phyloP scores from a whole-genome alignment of 441 rosid genomes.

The Corymbia calophylla region DNA sequence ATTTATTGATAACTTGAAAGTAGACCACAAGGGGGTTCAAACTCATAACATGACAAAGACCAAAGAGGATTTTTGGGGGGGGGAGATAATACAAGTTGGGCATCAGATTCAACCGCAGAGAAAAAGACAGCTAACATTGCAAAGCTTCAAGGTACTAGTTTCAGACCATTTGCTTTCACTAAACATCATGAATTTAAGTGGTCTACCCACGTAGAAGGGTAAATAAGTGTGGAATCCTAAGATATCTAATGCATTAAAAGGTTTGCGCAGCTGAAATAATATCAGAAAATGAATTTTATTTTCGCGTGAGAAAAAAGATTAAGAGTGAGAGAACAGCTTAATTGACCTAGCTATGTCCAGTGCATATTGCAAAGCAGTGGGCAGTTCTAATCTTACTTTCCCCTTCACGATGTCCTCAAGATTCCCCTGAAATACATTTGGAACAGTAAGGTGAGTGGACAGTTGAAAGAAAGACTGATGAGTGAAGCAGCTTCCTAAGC shows the following conservation, averaged over 20 bases:
- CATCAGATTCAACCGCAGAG: not conserved
- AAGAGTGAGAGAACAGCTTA: not conserved
- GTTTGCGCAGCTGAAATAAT: not conserved
- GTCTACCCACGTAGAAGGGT: not conserved
- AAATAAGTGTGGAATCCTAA: not conserved
- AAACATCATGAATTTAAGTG: not conserved
- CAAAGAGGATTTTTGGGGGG: too few species aligned
- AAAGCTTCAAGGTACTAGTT: not conserved
- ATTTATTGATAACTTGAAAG: not conserved
- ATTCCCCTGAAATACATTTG: constrained; percentile 27
- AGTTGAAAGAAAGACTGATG: not conserved
- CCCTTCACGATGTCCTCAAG: constrained; percentile 24
- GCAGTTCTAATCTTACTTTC: constrained; percentile 35
- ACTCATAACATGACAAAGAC: not conserved
- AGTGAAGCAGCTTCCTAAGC: not conserved
- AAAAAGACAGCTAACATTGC: not conserved
- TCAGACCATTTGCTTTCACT: not conserved
- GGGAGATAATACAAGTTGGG: not conserved
- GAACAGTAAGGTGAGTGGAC: not conserved
- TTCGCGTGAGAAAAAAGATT: not conserved
- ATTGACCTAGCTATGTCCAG: constrained; percentile 50
- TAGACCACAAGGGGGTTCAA: not conserved
- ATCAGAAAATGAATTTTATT: not conserved
- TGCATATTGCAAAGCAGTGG: constrained; percentile 43
- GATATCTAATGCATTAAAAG: not conserved